Percentiles rank a stretch among this genome's conserved stretches.
Conservation (phyloP, 305 asterid genomes). For the Fraxinus albicans region DNA sequence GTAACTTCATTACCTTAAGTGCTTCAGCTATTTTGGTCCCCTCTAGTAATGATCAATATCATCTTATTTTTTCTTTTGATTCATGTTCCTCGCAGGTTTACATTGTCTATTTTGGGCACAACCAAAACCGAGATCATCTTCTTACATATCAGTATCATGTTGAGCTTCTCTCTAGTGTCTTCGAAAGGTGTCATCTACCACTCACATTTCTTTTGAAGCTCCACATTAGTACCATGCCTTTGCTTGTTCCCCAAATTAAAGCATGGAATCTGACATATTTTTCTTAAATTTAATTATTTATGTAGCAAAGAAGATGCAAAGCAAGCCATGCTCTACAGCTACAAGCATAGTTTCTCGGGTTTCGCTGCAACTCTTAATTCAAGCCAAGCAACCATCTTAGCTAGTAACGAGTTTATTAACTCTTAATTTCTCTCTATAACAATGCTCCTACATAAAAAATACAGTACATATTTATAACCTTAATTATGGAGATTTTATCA, state of each 20-base stretch:
- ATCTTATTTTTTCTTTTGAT: slow-evolving; percentile 11
- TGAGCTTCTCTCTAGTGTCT: slow-evolving; percentile 44
- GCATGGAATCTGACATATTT: slow-evolving; percentile 1
- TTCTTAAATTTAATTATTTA: neutral
- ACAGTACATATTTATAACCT: neutral
- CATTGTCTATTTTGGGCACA: slow-evolving; percentile 55
- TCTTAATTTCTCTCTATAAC: neutral
- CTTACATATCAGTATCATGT: slow-evolving; percentile 45
- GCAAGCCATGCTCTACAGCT: slow-evolving; percentile 53
- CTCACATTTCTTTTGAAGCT: neutral
- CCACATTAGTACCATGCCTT: neutral
- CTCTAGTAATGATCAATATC: slow-evolving; percentile 12
- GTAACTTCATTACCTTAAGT: slow-evolving; percentile 35
- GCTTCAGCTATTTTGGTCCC: slow-evolving; percentile 25
- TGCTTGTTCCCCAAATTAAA: neutral
- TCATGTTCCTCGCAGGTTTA: slow-evolving; percentile 43
- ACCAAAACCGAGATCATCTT: slow-evolving; percentile 30
- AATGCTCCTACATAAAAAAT: neutral
- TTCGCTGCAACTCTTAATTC: slow-evolving; percentile 55
- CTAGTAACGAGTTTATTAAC: slow-evolving; percentile 32
- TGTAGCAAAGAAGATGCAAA: slow-evolving; percentile 52
- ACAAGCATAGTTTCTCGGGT: slow-evolving; percentile 58
- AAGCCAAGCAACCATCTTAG: slow-evolving; percentile 48
- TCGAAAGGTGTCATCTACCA: slow-evolving; percentile 34
- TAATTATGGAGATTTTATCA: neutral